Evolutionary conservation across 2,329 filamentous ascomycete genomes (phyloP), one percentile per base, ranked within the genome.

Genomic region (Fusarium subglutinans): DNA sequence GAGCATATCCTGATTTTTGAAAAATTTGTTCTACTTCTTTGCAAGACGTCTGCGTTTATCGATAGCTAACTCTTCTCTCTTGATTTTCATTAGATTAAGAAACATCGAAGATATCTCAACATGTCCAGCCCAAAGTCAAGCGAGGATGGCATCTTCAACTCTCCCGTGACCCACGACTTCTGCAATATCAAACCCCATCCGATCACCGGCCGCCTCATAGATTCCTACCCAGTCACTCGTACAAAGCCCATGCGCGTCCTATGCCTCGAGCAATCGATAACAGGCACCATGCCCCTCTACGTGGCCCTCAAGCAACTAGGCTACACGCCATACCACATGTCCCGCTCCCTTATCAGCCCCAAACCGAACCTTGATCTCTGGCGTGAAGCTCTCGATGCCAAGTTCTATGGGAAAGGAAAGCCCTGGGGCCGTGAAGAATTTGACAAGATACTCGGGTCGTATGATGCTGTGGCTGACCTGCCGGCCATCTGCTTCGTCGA

Each of bases 361-460:
- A 71, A 66, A 24, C 60, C 55, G 5, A 76, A 71, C 8, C 47
- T 69, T 6, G 24, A 24, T 13, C 57, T 76, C 17, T 75, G 73
- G 73, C 66, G 66, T 12, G 73, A 76, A 47, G 73, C 73, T 5
- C 73, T 75, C 13, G 63, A 75, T 12, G 70, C 73, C 22, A 75
- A 76, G 24, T 76, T 66, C 28, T 15, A 76, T 2, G 60, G 57
- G 18, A 66, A 56, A 17, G 70, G 73, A 5, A 72, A 66, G 38
- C 57, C 35, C 4, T 75, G 73, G 73, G 66, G 67, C 4, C 57
- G 73, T 8, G 51, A 41, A 24, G 70, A 76, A 13, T 76, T 76
- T 22, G 73, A 72, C 20, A 74, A 64, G 54, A 57, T 76, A 2
- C 55, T 76, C 2, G 73, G 73, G 1, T 8, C 60, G 3, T 65